Conservation (phyloP, 2,329 filamentous ascomycete genomes). For the Akanthomyces lecanii region DNA sequence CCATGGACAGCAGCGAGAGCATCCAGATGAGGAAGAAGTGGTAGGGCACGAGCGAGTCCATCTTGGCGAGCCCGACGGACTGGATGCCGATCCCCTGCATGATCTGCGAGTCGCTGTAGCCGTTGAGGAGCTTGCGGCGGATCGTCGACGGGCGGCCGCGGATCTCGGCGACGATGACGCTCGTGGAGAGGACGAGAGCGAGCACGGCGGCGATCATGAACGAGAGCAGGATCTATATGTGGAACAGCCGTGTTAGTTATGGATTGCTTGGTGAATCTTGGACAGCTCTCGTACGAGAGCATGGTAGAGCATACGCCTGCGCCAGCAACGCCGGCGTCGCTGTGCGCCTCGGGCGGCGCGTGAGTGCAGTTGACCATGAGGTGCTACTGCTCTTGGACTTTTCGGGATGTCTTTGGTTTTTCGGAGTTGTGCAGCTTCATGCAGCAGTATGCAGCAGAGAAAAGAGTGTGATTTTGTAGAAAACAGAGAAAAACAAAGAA, state of each 20-base stretch:
- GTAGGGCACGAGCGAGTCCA: slow-evolving; percentile 56
- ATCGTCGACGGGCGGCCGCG: slow-evolving; percentile 47
- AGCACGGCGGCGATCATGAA: slow-evolving; percentile 62
- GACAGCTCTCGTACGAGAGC: neutral
- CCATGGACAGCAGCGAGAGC: slow-evolving; percentile 59
- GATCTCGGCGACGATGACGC: slow-evolving; percentile 53
- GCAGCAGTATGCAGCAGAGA: too few species aligned
- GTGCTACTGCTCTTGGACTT: neutral
- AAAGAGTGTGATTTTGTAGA: too few species aligned
- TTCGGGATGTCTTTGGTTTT: too few species aligned
- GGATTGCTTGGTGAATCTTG: too few species aligned
- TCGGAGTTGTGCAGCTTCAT: too few species aligned
- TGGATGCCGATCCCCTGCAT: slow-evolving; percentile 67
- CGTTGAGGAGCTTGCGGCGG: slow-evolving; percentile 59
- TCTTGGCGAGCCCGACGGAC: slow-evolving; percentile 57
- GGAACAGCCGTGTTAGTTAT: neutral
- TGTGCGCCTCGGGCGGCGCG: slow-evolving; percentile 24
- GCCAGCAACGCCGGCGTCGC: slow-evolving; percentile 56
- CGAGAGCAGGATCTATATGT: slow-evolving; percentile 55
- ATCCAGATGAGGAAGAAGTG: slow-evolving; percentile 72
- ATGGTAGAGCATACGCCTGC: slow-evolving; percentile 42
- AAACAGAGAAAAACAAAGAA: too few species aligned
- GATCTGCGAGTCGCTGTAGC: slow-evolving; percentile 65
- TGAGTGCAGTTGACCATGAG: slow-evolving; percentile 3
- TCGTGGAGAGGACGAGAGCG: slow-evolving; percentile 50